Conservation (phyloP, 2,329 filamentous ascomycete genomes). For the Colletotrichum gloeosporioides region DNA sequence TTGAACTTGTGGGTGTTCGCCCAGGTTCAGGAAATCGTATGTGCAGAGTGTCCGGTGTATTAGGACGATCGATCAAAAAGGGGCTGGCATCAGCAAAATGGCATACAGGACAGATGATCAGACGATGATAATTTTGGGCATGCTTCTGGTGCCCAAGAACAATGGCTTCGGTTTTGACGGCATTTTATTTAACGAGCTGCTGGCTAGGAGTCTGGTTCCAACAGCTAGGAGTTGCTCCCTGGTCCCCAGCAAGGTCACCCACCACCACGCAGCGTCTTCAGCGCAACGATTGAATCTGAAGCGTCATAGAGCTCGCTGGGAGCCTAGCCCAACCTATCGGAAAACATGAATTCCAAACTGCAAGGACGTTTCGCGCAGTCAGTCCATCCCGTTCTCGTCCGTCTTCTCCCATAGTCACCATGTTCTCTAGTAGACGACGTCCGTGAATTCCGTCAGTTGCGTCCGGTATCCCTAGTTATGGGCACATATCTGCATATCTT, state of each 20-base stretch:
- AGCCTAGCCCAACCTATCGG: not conserved
- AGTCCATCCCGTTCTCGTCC: not conserved
- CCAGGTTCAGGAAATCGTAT: too few species aligned
- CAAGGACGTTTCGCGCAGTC: rapidly evolving
- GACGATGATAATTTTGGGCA: too few species aligned
- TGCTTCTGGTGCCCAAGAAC: too few species aligned
- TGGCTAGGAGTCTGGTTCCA: not conserved
- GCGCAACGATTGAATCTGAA: rapidly evolving
- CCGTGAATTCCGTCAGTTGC: not conserved
- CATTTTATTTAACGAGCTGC: not conserved
- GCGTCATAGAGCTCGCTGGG: too few species aligned
- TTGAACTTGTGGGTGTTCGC: too few species aligned
- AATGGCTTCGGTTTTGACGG: rapidly evolving
- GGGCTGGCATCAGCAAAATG: too few species aligned
- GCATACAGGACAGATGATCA: too few species aligned
- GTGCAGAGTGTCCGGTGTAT: rapidly evolving
- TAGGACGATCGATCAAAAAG: too few species aligned
- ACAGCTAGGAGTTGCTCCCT: not conserved
- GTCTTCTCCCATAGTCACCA: not conserved
- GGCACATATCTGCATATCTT: too few species aligned
- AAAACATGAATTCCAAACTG: not conserved
- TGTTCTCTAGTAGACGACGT: not conserved
- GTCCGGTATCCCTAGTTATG: not conserved
- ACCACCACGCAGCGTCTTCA: not conserved
- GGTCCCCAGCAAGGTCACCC: not conserved